These are phyloP conservation scores for Trichoderma sp. DNA, from an alignment of 2,329 filamentous ascomycete genomes.

Conservation along the genomic window DNA sequence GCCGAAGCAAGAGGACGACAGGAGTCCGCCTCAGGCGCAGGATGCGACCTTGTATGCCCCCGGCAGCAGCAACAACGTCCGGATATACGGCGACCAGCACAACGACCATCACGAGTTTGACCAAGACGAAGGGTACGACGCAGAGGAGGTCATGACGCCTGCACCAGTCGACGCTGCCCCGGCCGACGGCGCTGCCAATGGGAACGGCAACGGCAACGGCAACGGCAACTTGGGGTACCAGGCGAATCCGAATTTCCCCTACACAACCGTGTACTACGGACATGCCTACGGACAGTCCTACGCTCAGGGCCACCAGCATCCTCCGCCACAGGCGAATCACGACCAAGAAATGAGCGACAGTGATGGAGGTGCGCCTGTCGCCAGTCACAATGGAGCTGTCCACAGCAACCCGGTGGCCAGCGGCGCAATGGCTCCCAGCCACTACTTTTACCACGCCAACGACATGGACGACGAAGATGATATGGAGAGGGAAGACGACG, in stretches of 20 bases:
- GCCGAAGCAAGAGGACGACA: slow-evolving; percentile 6
- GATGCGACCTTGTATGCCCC: slow-evolving; percentile 23
- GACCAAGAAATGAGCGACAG: slow-evolving; percentile 43
- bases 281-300: neutral
- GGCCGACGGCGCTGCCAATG: neutral
- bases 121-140: slow-evolving; percentile 8
- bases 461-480: neutral
- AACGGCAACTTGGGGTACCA: slow-evolving; percentile 8
- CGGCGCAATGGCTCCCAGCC: neutral
- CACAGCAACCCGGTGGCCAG: neutral
- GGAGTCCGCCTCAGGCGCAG: slow-evolving; percentile 18
- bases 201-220: slow-evolving; percentile 6
- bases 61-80: slow-evolving; percentile 3
- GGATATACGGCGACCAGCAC: slow-evolving; percentile 6
- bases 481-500: slow-evolving; percentile 3
- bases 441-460: neutral
- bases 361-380: slow-evolving; percentile 40
- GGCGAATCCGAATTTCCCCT: neutral
- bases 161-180: slow-evolving; percentile 3
- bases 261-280: neutral
- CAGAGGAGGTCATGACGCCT: slow-evolving; percentile 22
- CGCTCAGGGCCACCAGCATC: neutral
- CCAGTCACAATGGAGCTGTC: slow-evolving; percentile 10
- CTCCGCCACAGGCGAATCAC: slow-evolving; percentile 33
- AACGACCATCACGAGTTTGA: neutral